Evolutionary conservation across 495 filamentous ascomycete genomes (phyloP), one percentile per base, ranked within the genome.

Genomic region (Neurospora terricola): DNA sequence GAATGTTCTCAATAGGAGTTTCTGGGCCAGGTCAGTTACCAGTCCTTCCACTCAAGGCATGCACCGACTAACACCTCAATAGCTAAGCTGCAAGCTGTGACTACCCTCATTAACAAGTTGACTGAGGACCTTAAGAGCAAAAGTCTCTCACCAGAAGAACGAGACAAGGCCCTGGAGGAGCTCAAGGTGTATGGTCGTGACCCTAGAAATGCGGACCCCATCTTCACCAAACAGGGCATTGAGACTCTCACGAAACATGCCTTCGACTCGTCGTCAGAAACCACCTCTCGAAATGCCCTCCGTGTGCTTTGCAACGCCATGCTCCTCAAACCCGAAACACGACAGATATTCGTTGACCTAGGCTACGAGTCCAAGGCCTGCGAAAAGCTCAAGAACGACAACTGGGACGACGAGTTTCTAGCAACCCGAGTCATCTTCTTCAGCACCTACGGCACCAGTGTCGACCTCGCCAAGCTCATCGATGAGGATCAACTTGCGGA

Each of bases 301-400:
- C 88, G 94, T 72, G 93, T 93, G 75, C 84, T 98, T 36, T 96
- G 94, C 72, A 99, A 99, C 82, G 88, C 94, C 5, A 82, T 98
- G 39, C 83, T 98, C 5, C 85, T 98, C 16, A 86, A 89, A 69
- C 78, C 84, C 14, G 85, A 89, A 66, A 91, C 91, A 66, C 88
- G 96, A 38, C 92, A 96, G 79, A 85, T 89, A 42, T 92, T 97
- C 75, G 91, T 94, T 2, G 90, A 96, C 79, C 83, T 92, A n/a
- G 92, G 90, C 10, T 93, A 88, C 75, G 90, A 88, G 43, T 82
- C 86, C 27, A 92, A 90, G 78, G 86, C 90, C 16, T 93, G 93
- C 43, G 87, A 89, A 68, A 88, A 86, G 72, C 86, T 98, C 40
- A 91, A 92, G 88, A 90, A 85, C 75, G 91, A 94, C 79, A 91